These are phyloP conservation scores for Lenwebbia sp. DNA, from an alignment of 345 rosid species.

Conservation along the genomic window DNA sequence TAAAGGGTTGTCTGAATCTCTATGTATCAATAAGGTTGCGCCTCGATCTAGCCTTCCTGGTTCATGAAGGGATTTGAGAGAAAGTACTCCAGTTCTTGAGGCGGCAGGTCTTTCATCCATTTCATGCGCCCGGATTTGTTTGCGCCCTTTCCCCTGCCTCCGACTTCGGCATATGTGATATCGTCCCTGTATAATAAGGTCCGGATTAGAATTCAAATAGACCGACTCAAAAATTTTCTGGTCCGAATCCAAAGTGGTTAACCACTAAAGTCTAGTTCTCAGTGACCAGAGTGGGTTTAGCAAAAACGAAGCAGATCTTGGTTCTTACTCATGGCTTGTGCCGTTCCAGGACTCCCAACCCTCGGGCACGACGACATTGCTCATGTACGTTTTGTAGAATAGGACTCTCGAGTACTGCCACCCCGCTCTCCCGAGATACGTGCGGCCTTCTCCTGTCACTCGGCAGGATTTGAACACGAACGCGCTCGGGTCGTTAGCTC, in stretches of 20 bases:
- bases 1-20: too few species aligned
- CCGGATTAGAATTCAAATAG: neutral
- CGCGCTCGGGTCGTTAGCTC: neutral
- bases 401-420: conserved; percentile 21
- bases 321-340: neutral
- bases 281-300: neutral
- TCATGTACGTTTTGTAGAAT: neutral
- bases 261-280: neutral
- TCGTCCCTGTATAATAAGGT: neutral
- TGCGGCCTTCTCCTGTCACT: conserved; percentile 5
- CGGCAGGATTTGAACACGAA: conserved; percentile 13
- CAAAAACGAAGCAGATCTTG: neutral
- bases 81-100: neutral
- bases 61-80: neutral
- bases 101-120: conserved; percentile 7
- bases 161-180: neutral
- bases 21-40: neutral
- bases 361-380: neutral
- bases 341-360: conserved; percentile 30
- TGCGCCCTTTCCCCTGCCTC: conserved; percentile 14
- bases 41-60: conserved; percentile 13
- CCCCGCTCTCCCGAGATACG: conserved; percentile 28
- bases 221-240: neutral
- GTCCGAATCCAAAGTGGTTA: neutral
- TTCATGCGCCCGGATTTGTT: conserved; percentile 6